Evolutionary conservation across 148 eudicot species (phyloP).

Genomic region (Chenopodium formosanum): DNA sequence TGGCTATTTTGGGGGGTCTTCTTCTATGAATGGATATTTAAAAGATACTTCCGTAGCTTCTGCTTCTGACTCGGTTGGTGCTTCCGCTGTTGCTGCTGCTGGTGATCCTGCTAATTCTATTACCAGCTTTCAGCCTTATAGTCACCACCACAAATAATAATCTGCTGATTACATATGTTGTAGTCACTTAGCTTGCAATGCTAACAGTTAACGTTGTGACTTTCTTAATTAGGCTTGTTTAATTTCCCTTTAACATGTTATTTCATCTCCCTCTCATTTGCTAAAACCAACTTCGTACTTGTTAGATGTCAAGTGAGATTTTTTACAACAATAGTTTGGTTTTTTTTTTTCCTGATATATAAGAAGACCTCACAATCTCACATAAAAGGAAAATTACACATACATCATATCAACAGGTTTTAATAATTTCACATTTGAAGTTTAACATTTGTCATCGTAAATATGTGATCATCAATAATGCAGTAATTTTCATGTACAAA

Average conservation of each 20-base stretch:
- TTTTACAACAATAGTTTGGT: too few species aligned
- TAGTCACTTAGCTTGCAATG: neutral
- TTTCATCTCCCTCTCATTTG: neutral
- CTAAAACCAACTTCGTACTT: neutral
- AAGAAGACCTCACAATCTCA: too few species aligned
- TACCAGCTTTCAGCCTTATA: conserved; percentile 34
- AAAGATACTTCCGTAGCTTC: conserved; percentile 32
- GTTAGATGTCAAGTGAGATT: neutral
- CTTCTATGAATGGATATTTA: conserved; percentile 37
- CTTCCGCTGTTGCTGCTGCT: conserved; percentile 25
- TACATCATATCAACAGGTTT: too few species aligned
- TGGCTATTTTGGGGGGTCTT: conserved; percentile 39
- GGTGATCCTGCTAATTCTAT: conserved; percentile 26
- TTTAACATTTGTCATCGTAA: too few species aligned
- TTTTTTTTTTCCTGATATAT: too few species aligned
- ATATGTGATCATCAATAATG: too few species aligned
- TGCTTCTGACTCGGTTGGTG: neutral
- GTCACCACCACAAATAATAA: conserved; percentile 14
- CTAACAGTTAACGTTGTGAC: neutral
- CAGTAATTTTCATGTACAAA: too few species aligned
- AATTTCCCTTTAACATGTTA: neutral
- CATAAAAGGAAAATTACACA: too few species aligned
- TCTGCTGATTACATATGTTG: neutral
- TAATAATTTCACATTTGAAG: too few species aligned
- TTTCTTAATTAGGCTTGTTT: neutral